phyloP scores from a whole-genome alignment of 1,284 basidiomycete genomes.

The Somion occarium region DNA sequence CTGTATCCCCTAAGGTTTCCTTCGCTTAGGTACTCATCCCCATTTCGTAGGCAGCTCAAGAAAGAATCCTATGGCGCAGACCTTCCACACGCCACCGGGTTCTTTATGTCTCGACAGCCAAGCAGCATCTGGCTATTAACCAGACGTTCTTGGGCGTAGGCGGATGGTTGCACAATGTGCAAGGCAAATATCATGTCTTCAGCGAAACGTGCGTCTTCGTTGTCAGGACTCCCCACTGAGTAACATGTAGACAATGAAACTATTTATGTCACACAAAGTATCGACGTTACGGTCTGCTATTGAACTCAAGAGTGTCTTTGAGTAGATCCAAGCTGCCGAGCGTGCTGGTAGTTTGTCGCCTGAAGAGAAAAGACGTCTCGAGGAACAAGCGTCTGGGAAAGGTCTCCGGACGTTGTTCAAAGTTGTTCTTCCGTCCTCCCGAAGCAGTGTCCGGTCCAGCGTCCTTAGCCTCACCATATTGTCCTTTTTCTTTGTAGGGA shows the following conservation, averaged over 20 bases:
- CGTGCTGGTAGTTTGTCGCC: constrained; percentile 80
- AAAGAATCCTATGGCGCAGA: constrained; percentile 93
- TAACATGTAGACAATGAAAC: too few species aligned
- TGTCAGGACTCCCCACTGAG: neutral
- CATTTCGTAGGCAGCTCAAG: constrained; percentile 71
- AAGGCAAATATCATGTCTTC: constrained; percentile 91
- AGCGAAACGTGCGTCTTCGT: constrained; percentile 74
- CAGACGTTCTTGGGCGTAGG: constrained; percentile 79
- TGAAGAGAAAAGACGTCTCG: constrained; percentile 86
- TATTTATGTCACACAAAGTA: too few species aligned
- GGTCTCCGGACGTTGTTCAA: constrained; percentile 92
- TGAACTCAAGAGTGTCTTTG: constrained; percentile 93
- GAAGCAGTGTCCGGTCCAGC: neutral
- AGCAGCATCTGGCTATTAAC: constrained; percentile 76
- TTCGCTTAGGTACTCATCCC: constrained; percentile 1
- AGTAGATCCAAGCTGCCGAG: constrained; percentile 91
- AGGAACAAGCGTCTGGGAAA: constrained; percentile 97
- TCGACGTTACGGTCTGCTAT: constrained; percentile 86
- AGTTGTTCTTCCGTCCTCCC: constrained; percentile 32
- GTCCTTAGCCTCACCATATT: neutral
- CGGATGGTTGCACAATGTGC: constrained; percentile 92
- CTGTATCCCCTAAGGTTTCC: too few species aligned
- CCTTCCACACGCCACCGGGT: constrained; percentile 87
- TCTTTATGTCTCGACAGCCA: constrained; percentile 83
- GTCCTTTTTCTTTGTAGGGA: too few species aligned